A percentile compares a stretch with the other conserved stretches of the same genome.
phyloP scores from a whole-genome alignment of 2,329 filamentous ascomycete genomes.

The Botrytis elliptica region DNA sequence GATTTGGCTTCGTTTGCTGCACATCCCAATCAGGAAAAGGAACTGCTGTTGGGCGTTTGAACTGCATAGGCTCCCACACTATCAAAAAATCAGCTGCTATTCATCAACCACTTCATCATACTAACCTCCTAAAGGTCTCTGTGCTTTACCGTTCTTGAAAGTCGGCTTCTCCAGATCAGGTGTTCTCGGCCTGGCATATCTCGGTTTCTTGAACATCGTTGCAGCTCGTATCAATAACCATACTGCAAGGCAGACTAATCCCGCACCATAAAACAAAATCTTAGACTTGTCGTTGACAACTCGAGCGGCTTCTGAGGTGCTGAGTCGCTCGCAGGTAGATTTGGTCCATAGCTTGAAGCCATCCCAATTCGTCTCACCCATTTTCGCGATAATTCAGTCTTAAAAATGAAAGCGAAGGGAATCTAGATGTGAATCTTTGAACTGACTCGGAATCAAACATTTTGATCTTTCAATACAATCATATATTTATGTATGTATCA shows the following conservation, averaged over 20 bases:
- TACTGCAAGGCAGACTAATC: slow-evolving; percentile 24
- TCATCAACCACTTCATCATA: background rate
- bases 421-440: background rate
- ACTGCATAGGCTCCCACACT: slow-evolving; percentile 39
- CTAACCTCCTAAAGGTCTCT: slow-evolving; percentile 34
- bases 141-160: slow-evolving; percentile 32
- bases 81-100: slow-evolving; percentile 22
- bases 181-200: slow-evolving; percentile 29
- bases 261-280: slow-evolving; percentile 27
- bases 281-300: slow-evolving; percentile 26
- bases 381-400: slow-evolving; percentile 15
- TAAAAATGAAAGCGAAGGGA: background rate
- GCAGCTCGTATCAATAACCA: slow-evolving; percentile 32
- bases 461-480: background rate
- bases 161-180: slow-evolving; percentile 37
- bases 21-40: slow-evolving; percentile 37
- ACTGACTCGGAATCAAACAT: background rate
- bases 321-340: slow-evolving; percentile 21
- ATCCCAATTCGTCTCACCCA: slow-evolving; percentile 24
- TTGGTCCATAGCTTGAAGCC: slow-evolving; percentile 22
- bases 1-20: slow-evolving; percentile 37
- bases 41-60: slow-evolving; percentile 36
- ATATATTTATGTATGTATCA: slow-evolving; percentile 1
- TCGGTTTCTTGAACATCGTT: slow-evolving; percentile 30
- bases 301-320: slow-evolving; percentile 20